A percentile compares a stretch with the other conserved stretches of the same genome.
Conservation (phyloP, 1,139 yeast genomes). For the Kodamaea sp. region DNA sequence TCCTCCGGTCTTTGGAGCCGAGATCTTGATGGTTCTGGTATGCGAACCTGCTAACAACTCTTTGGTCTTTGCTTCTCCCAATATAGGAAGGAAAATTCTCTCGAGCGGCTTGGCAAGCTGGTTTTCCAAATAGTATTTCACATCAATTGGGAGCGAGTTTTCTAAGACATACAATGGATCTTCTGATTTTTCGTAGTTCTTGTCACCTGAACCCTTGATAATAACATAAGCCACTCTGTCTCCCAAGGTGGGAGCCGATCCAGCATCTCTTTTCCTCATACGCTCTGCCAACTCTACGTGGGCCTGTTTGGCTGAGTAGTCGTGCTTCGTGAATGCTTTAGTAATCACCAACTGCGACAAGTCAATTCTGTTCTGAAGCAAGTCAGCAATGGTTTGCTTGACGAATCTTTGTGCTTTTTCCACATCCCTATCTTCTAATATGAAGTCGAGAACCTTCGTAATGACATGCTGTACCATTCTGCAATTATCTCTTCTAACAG, state of each 20-base stretch:
- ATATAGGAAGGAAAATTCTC: conserved; percentile 92
- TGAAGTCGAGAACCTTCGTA: conserved; percentile 83
- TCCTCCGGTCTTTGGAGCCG: conserved; percentile 71
- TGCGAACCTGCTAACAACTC: conserved; percentile 80
- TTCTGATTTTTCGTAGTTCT: conserved; percentile 93
- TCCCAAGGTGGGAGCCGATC: conserved; percentile 95
- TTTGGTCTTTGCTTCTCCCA: conserved; percentile 83
- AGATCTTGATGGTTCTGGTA: conserved; percentile 73
- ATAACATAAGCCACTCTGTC: conserved; percentile 98
- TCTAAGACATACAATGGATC: conserved; percentile 94
- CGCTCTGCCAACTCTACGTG: conserved; percentile 96
- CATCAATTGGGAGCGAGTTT: conserved; percentile 89
- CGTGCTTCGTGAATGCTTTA: conserved; percentile 85
- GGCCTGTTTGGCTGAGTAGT: conserved; percentile 94
- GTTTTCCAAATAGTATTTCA: conserved; percentile 89
- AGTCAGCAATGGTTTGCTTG: conserved; percentile 84
- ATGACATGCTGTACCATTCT: conserved; percentile 91
- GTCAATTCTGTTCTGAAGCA: conserved; percentile 88
- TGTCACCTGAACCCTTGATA: conserved; percentile 79
- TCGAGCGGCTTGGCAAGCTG: conserved; percentile 90
- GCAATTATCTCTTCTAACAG: conserved; percentile 97
- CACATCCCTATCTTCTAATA: conserved; percentile 89
- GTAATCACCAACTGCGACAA: conserved; percentile 92
- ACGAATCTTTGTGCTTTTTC: conserved; percentile 83
- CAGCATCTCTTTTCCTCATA: conserved; percentile 95